Evolutionary conservation across 78 protist species (phyloP), one percentile per base, ranked within the genome.

Genomic region (Dictyostelium firmibasis): DNA sequence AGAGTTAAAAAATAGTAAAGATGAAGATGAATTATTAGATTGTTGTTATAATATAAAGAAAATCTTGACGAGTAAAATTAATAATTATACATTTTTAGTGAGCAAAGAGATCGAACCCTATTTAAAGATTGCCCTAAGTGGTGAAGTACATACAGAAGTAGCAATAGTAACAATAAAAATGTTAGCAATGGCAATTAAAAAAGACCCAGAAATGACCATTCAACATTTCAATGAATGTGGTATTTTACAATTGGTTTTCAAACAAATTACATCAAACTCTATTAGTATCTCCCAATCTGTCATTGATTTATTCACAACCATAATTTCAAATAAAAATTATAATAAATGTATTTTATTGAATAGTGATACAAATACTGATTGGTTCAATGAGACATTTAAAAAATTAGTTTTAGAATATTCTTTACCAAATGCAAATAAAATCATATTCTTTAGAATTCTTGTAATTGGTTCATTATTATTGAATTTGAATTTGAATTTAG

Each of bases 21-120:
- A 33, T 57, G 86, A 81, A 57, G 74, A 44, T n/a, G 75, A 81
- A 6, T 44, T 81, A 33, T 25, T 41, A 18, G 86, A 81, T 57
- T 41, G 57, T 14, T 53, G 74, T 57, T 81, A n/a, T 81, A 35
- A n/a, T 14, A 81, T 81, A 20, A 81, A n/a, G n/a, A 36, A 23
- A 14, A 38, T 36, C 6, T 35, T 76, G 13, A 9, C 33, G 14
- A 27, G 0, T 53, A 38, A 44, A 29, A 6, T 53, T 14, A 33
- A 33, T 18, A 53, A 13, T n/a, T 20, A 13, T 27, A 27, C 7
- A 44, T 53, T 81, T 20, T 27, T 81, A 29, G 2, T 81, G 13
- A 8, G 7, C 1, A 18, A 27, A 16, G 29, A 53, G 14, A 29
- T 81, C 0, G 33, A 53, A 81, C 70, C 86, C 2, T 81, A 20